Evolutionary conservation across 139 green algal species (phyloP), one percentile per base, ranked within the genome.

Genomic region (Chlorella sp.): DNA sequence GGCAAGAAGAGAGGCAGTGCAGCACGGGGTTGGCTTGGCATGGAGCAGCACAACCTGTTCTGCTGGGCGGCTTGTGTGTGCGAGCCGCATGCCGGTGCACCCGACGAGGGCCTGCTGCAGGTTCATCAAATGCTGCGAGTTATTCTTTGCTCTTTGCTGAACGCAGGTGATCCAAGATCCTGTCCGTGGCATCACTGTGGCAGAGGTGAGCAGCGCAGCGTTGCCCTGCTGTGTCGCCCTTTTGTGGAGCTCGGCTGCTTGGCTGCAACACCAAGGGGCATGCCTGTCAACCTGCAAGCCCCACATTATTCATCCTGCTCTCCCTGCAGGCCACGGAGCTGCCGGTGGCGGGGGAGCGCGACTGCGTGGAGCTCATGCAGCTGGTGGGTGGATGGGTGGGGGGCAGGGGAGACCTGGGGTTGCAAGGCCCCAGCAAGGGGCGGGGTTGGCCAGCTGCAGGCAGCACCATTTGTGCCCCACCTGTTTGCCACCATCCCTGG

Each of bases 341-440:
- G 68, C 82, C 68, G 14, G 90, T 97, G 28, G 41, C 43, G 19
- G 90, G 78, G 72, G 90, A 95, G 86, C 79, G 76, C n/a, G 89
- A 96, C 87, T 85, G 94, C 58, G 80, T 93, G 75, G 40, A 73
- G 13, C 43, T 92, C 6, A 93, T 96, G 88, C 54, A 88, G 34
- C 70, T 75, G 51, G 51, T 60, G 51, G 51, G 51, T 60, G 51
- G 8, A 3, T 93, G 87, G 4, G 76, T 95, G 41, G 65, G 75
- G 1, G 85, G 90, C 46, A 11, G 46, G 46, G 46, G 46, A 17
- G 7, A 54, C 46, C 7, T 11, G 7, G 46, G 46, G 46, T 11
- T 17, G 46, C 46, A 54, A 17, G 7, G 8, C 46, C 7, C 8
- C 8, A 54, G 46, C 46, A 17, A 11, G 8, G 11, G 46, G 46